Base-by-base conservation (phyloP, 73 alveolate genomes). In the Blepharisma japonicum region DNA sequence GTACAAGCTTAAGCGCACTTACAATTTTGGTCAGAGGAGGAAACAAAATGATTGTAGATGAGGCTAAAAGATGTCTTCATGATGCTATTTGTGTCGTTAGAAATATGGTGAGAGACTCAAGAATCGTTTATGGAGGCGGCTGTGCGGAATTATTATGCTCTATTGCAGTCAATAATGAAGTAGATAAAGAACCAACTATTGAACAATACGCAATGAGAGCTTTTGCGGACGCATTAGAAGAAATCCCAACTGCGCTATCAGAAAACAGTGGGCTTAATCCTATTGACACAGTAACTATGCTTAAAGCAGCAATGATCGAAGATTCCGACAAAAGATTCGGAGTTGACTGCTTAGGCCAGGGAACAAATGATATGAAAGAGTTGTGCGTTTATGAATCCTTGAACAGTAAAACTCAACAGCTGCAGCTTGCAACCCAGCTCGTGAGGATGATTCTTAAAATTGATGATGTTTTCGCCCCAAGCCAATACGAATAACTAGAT, bases 61-160 rank as follows among this genome's bases (percentile, higher is more conserved):
- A 97, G 85, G 99, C 99, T 38, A 90, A 88, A 81, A 89, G 99
- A 83, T 94, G 98, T 77, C 85, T 97, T 77, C 99, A 97, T 89
- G 99, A 97, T 87, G 99, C 99, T n/a, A 86, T 94, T 82, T 97
- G 99, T 86, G 98, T 95, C n/a, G 98, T 97, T 70, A 90, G 99
- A 83, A 97, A 97, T 79, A 89, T 97, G 93, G 94, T 97, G 55
- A 97, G 91, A 81, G 94, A 96, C 84, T 85, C 89, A 55, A 90
- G 91, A 77, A 90, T 97, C 48, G 98, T 95, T 47, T 92, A 95
- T 18, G 99, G 99, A 8, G 99, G 99, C 55, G 99, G 99, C 49
- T 90, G 98, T 46, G 86, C 97, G 74, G 99, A 95, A 83, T 91
- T 92, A 55, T 88, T 96, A 4, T 11, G 27, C n/a, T 83, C 97